Base-by-base conservation (phyloP, 2,329 filamentous ascomycete species). In the Ascochyta viciae-villosae region DNA sequence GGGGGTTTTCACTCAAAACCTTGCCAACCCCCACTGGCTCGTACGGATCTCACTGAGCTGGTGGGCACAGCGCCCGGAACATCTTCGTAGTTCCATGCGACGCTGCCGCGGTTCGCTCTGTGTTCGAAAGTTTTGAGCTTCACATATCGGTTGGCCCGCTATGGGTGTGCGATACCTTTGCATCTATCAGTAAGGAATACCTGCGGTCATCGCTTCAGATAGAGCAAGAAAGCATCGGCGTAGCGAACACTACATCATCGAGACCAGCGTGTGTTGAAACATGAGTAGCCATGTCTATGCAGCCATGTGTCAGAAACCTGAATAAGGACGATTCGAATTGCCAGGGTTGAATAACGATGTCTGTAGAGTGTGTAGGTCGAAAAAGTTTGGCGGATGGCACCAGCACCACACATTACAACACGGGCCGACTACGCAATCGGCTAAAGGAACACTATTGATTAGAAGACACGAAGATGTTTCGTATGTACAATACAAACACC, bases 391-490 rank as follows among this genome's bases (percentile, higher is more conserved):
- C n/a, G 8, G 43, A 24, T 45, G 22, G 23, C 23, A 16, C n/a
- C 40, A 42, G 26, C 24, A 42, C 39, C 38, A 37, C 23, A 44
- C 39, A 10, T 2, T 13, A 16, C 33, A 27, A 39, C 23, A 15
- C 39, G 44, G 51, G 23, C 50, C 50, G 44, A 49, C 26, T 48
- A 13, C 19, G 39, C 31, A 48, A 43, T 31, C 50, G 50, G 43
- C 31, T 16, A 47, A 47, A 27, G n/a, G 2, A 41, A 6, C 23
- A 22, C 22, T 15, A 9, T 16, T 24, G 22, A 10, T 27, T 26
- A 16, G 37, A 39, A 15, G 19, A 39, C 19, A 23, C 37, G 12
- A 22, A 13, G 29, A 10, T 6, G 12, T 31, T 13, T 31, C 3
- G 12, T 13, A 12, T 13, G 37, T 16, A 8, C 6, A 7, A 16